A percentile compares a stretch with the other conserved stretches of the same genome.
phyloP scores from a whole-genome alignment of 768 basidiomycete species.

The Psilocybe tampanensis region DNA sequence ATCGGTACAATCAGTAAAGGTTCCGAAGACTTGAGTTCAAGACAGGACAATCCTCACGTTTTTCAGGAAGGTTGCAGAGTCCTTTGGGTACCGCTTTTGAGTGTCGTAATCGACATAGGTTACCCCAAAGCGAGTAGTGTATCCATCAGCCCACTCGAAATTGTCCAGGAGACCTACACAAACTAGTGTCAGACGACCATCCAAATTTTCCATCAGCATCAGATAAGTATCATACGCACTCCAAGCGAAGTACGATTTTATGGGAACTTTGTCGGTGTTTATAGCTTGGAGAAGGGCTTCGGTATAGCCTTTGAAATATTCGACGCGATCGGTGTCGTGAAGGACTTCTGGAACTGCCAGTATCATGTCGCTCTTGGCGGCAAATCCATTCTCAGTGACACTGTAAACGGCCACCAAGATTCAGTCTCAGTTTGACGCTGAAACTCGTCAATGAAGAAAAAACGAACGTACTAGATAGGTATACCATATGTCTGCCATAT shows the following conservation, averaged over 20 bases:
- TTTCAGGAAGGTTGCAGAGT: constrained; percentile 54
- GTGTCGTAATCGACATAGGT: constrained; percentile 71
- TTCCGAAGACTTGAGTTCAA: not conserved
- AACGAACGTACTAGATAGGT: constrained; percentile 53
- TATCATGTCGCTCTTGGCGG: constrained; percentile 58
- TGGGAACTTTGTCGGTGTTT: constrained; percentile 56
- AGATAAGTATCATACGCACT: constrained; percentile 38
- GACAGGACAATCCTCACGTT: constrained; percentile 24
- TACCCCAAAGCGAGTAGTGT: constrained; percentile 66
- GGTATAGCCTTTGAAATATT: constrained; percentile 62
- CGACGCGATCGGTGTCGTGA: constrained; percentile 60
- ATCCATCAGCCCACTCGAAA: constrained; percentile 76
- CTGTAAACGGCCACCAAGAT: too few relatives aligned
- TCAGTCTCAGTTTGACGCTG: not conserved
- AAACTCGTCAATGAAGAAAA: not conserved
- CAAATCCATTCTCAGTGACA: constrained; percentile 72
- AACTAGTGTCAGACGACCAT: not conserved
- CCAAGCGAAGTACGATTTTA: constrained; percentile 68
- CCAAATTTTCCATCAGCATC: not conserved
- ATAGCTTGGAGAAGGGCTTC: constrained; percentile 55
- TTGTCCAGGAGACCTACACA: constrained; percentile 61
- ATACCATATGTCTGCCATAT: constrained; percentile 34
- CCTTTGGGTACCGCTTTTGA: constrained; percentile 64
- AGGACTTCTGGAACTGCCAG: constrained; percentile 47
- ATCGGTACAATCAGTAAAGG: not conserved